Evolutionary conservation across 2,329 filamentous ascomycete genomes (phyloP).

Genomic region (Thermochaetoides dissita): DNA sequence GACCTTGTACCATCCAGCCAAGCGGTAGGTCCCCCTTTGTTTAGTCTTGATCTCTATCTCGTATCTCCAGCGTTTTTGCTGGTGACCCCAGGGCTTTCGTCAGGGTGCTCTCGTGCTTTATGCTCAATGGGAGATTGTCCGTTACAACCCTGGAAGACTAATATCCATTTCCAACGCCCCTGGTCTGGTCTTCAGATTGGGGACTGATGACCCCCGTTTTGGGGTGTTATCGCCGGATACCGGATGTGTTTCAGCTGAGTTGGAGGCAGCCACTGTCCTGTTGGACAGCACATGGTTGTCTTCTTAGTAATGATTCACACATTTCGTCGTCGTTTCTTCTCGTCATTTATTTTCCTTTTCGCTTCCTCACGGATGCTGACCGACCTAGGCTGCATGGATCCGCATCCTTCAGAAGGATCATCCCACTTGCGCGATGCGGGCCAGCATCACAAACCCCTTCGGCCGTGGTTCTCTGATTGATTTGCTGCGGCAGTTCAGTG

Average conservation of each 20-base stretch:
- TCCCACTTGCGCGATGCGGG: constrained; percentile 88
- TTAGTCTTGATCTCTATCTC: constrained; percentile 6
- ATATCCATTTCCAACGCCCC: constrained; percentile 55
- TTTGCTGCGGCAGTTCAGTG: constrained; percentile 82
- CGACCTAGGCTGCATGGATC: constrained; percentile 75
- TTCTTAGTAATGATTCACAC: constrained; percentile 99
- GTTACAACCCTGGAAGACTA: constrained; percentile 99
- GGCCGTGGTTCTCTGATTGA: constrained; percentile 91
- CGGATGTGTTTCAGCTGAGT: constrained; percentile 88
- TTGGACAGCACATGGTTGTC: constrained; percentile 51
- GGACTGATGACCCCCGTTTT: constrained; percentile 78
- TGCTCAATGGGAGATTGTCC: constrained; percentile 64
- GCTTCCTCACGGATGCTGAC: constrained; percentile 16
- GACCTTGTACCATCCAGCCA: constrained; percentile 86
- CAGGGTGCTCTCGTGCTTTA: constrained; percentile 59
- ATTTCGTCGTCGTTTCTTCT: constrained; percentile 22
- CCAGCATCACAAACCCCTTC: constrained; percentile 88
- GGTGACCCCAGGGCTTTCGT: constrained; percentile 52
- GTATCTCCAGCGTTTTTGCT: constrained; percentile 5
- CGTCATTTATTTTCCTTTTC: constrained; percentile 7
- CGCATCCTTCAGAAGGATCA: constrained; percentile 76
- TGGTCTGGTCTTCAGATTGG: constrained; percentile 42
- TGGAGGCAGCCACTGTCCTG: constrained; percentile 65
- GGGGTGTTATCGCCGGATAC: constrained; percentile 60
- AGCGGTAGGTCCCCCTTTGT: constrained; percentile 60